Conservation (phyloP, 345 rosid species). For the Lepidium didymum region DNA sequence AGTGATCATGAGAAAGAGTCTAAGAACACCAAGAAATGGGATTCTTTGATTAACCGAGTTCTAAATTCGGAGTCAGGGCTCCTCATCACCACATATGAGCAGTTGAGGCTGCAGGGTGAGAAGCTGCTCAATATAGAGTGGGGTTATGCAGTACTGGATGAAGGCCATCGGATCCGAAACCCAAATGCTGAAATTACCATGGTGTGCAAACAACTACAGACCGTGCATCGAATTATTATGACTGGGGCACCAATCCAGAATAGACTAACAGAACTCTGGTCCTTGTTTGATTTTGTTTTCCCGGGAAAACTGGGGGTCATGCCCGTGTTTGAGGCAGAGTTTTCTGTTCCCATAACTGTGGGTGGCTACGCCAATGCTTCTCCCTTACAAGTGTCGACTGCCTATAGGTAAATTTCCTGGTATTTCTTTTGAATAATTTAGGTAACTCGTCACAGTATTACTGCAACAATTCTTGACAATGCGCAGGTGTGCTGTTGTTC, state of each 20-base stretch:
- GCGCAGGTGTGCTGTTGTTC: conserved; percentile 91
- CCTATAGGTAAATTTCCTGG: conserved; percentile 55
- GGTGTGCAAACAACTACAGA: conserved; percentile 95
- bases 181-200: conserved; percentile 91
- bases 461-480: conserved; percentile 8
- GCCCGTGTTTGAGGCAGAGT: conserved; percentile 97
- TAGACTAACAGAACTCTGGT: conserved; percentile 87
- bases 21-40: conserved; percentile 69
- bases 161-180: conserved; percentile 95
- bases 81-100: conserved; percentile 92
- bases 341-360: conserved; percentile 87
- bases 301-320: conserved; percentile 95
- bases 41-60: conserved; percentile 71
- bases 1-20: conserved; percentile 53
- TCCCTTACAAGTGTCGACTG: conserved; percentile 95
- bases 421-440: conserved; percentile 12
- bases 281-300: conserved; percentile 96
- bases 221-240: conserved; percentile 91
- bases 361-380: conserved; percentile 99
- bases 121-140: conserved; percentile 81
- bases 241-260: conserved; percentile 98
- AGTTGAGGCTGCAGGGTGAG: conserved; percentile 76
- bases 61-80: conserved; percentile 70
- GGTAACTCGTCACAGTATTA: neutral
- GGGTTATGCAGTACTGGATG: conserved; percentile 95